Evolutionary conservation across 75 land plant genomes (phyloP).

Genomic region (Sequoiadendron giganteum): DNA sequence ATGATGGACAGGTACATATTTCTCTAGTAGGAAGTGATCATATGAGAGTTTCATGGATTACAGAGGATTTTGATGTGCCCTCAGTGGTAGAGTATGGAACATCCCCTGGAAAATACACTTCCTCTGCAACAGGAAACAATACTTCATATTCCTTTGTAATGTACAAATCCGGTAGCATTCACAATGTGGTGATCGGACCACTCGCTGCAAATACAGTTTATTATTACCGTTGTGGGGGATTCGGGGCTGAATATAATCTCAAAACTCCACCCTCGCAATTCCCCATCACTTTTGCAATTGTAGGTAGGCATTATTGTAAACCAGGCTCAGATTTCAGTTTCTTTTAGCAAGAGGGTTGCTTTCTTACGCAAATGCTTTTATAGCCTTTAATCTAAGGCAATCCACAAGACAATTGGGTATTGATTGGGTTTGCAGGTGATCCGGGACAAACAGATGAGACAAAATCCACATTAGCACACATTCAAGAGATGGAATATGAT

Average conservation of each 20-base stretch:
- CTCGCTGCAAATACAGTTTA: constrained; percentile 52
- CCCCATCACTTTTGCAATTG: constrained; percentile 66
- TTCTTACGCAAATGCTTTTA: not conserved
- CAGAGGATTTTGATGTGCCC: constrained; percentile 16
- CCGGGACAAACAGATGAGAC: constrained; percentile 85
- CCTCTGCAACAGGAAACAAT: constrained; percentile 33
- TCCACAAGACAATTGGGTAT: not conserved
- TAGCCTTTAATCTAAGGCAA: constrained; percentile 56
- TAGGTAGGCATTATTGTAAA: constrained; percentile 33
- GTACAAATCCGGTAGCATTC: constrained; percentile 72
- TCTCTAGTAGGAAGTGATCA: constrained; percentile 34
- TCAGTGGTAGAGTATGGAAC: constrained; percentile 71
- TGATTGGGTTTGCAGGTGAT: constrained; percentile 51
- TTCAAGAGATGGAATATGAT: constrained; percentile 50
- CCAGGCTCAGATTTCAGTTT: no score
- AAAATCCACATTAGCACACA: constrained; percentile 56
- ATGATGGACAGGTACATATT: constrained; percentile 33
- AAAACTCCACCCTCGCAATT: constrained; percentile 61
- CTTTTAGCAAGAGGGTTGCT: not conserved
- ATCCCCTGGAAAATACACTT: constrained; percentile 29
- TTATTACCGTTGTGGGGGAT: constrained; percentile 60
- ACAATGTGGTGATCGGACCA: constrained; percentile 69
- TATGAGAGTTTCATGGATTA: constrained; percentile 42
- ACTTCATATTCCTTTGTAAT: constrained; percentile 39
- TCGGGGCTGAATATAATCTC: constrained; percentile 46